Evolutionary conservation across 257 asterid genomes (phyloP).

Genomic region (Solanum megistacrolobum): DNA sequence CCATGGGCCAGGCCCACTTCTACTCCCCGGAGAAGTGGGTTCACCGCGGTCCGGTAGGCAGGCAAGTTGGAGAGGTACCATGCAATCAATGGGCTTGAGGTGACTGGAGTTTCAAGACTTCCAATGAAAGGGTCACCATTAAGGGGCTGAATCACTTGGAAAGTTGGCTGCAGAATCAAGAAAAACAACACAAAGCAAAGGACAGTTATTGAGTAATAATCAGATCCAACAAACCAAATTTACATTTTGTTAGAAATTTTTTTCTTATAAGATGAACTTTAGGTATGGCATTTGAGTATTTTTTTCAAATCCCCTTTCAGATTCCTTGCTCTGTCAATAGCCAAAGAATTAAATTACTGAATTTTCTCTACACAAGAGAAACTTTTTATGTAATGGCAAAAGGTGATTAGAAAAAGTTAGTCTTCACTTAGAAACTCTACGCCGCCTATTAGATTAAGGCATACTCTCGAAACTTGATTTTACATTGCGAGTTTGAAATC

Average conservation of each 20-base stretch:
- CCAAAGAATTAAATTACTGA: background rate
- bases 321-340: background rate
- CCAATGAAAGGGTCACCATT: constrained; percentile 98
- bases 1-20: constrained; percentile 96
- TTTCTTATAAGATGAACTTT: background rate
- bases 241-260: background rate
- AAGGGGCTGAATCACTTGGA: constrained; percentile 85
- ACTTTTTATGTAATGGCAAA: background rate
- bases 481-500: background rate
- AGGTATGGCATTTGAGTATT: background rate
- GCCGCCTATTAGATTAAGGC: background rate
- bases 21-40: constrained; percentile 53
- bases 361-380: background rate
- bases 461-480: background rate
- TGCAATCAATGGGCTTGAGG: constrained; percentile 91
- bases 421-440: background rate
- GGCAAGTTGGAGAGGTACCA: constrained; percentile 94
- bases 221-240: background rate
- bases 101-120: constrained; percentile 86
- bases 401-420: background rate
- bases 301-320: background rate
- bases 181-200: background rate
- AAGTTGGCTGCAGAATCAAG: constrained; percentile 60
- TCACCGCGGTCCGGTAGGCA: constrained; percentile 81
- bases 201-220: background rate